Evolutionary conservation across 1,284 basidiomycete species (phyloP).

Genomic region (Trichosporon asahii): DNA sequence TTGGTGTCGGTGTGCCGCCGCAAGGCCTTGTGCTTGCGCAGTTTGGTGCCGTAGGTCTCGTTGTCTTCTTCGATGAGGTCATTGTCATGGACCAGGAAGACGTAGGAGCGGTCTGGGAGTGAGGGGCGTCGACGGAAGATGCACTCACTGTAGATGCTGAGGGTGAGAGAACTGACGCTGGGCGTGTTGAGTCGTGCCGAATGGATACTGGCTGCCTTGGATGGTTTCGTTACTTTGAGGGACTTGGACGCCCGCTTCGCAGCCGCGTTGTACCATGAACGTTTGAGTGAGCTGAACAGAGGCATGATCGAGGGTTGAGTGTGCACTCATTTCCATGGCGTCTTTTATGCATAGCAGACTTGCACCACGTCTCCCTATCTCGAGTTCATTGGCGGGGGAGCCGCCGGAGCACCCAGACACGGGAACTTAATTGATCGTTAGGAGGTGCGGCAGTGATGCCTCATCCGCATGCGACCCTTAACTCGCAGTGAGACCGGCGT

Average conservation of each 20-base stretch:
- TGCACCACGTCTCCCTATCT: too few relatives aligned
- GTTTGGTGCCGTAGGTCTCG: neutral
- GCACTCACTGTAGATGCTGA: neutral
- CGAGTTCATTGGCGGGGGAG: neutral
- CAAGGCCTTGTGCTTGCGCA: neutral
- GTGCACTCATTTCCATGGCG: neutral
- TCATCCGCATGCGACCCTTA: neutral
- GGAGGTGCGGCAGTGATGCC: neutral
- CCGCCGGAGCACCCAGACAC: neutral
- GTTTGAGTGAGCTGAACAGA: neutral
- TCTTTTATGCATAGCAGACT: neutral
- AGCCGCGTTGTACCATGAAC: neutral
- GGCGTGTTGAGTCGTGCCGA: neutral
- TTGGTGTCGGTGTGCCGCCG: neutral
- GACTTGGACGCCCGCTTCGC: neutral
- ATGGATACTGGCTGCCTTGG: neutral
- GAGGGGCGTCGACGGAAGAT: neutral
- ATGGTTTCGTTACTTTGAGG: neutral
- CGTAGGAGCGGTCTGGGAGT: neutral
- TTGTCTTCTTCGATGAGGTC: neutral
- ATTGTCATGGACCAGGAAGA: neutral
- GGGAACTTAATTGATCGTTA: neutral
- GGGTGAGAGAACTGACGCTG: neutral
- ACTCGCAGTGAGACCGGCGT: neutral
- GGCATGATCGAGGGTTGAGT: neutral